These are phyloP conservation scores for Yamadazyma sp. DNA, from an alignment of 1,139 yeast species.

Conservation along the genomic window DNA sequence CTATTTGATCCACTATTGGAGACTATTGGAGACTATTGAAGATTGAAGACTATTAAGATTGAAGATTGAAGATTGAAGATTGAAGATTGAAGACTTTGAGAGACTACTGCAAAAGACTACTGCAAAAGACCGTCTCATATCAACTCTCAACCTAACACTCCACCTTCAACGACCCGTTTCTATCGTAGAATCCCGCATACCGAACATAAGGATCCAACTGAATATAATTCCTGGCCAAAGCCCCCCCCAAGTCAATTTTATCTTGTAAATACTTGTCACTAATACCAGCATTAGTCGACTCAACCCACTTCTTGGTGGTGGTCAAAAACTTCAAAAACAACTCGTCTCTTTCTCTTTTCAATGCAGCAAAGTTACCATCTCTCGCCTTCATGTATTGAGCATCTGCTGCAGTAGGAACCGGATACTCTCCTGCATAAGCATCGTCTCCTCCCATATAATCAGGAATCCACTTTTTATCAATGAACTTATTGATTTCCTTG, in stretches of 20 bases:
- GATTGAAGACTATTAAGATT: too few relatives aligned
- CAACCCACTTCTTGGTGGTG: conserved; percentile 42
- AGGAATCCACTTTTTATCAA: conserved; percentile 38
- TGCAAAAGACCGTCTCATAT: too few relatives aligned
- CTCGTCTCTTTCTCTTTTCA: conserved; percentile 34
- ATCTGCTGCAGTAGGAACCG: conserved; percentile 46
- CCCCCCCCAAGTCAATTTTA: conserved; percentile 30
- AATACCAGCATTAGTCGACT: conserved; percentile 39
- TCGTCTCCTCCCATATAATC: conserved; percentile 43
- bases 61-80: too few relatives aligned
- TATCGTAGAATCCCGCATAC: conserved; percentile 39
- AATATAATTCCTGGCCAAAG: conserved; percentile 34
- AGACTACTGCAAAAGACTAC: too few relatives aligned
- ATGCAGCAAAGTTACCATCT: conserved; percentile 23
- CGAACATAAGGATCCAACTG: conserved; percentile 43
- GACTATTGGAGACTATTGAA: too few relatives aligned
- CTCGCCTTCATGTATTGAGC: conserved; percentile 28
- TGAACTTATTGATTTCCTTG: conserved; percentile 31
- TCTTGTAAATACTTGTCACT: conserved; percentile 41
- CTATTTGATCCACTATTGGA: too few relatives aligned
- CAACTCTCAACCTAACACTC: too few relatives aligned
- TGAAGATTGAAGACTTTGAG: too few relatives aligned
- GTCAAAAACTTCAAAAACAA: conserved; percentile 32
- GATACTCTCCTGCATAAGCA: conserved; percentile 45
- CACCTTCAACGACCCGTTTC: conserved; percentile 25